A percentile compares a stretch with the other conserved stretches of the same genome.
Evolutionary conservation across 2,329 filamentous ascomycete genomes (phyloP).

Genomic region (Drechmeria coniospora): DNA sequence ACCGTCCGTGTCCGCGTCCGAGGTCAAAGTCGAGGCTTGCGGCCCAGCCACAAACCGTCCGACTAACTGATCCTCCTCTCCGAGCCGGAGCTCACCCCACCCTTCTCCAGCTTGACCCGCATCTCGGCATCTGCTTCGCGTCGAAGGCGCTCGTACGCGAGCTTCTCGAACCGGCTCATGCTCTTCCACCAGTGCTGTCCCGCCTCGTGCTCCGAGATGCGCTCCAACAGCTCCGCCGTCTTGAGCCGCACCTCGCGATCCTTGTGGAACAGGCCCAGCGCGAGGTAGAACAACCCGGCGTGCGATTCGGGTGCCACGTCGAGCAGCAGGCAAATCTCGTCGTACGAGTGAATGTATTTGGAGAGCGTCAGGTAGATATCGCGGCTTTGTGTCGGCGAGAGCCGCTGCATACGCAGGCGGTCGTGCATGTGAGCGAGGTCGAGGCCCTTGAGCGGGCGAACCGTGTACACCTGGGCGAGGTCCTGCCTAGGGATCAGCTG

Average conservation of each 20-base stretch:
- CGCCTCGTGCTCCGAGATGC: slow-evolving; percentile 73
- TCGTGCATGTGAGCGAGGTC: slow-evolving; percentile 90
- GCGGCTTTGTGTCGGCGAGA: slow-evolving; percentile 59
- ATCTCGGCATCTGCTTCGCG: slow-evolving; percentile 44
- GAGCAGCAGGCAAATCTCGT: slow-evolving; percentile 72
- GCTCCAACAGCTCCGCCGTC: slow-evolving; percentile 65
- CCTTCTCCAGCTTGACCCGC: slow-evolving; percentile 29
- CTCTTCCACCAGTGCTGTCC: slow-evolving; percentile 86
- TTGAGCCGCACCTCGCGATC: slow-evolving; percentile 62
- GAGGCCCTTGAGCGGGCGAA: slow-evolving; percentile 58
- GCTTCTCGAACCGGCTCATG: slow-evolving; percentile 74
- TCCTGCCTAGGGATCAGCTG: slow-evolving; percentile 28
- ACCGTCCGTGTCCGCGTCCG: too few species aligned
- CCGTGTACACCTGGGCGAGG: slow-evolving; percentile 46
- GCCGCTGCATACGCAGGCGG: slow-evolving; percentile 66
- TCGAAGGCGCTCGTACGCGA: slow-evolving; percentile 69
- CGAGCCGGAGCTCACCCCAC: slow-evolving; percentile 21
- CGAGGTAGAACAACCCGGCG: slow-evolving; percentile 79
- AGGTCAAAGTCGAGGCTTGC: too few species aligned
- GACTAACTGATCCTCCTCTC: slow-evolving; percentile 35
- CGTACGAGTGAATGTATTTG: slow-evolving; percentile 61
- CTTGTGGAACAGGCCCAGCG: slow-evolving; percentile 83
- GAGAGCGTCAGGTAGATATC: slow-evolving; percentile 76
- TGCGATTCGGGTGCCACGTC: slow-evolving; percentile 73
- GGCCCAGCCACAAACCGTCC: neutral